Percentiles rank a stretch among this genome's conserved stretches.
These are phyloP conservation scores for Fusarium proliferatum DNA, from an alignment of 2,329 filamentous ascomycete genomes.

Conservation along the genomic window DNA sequence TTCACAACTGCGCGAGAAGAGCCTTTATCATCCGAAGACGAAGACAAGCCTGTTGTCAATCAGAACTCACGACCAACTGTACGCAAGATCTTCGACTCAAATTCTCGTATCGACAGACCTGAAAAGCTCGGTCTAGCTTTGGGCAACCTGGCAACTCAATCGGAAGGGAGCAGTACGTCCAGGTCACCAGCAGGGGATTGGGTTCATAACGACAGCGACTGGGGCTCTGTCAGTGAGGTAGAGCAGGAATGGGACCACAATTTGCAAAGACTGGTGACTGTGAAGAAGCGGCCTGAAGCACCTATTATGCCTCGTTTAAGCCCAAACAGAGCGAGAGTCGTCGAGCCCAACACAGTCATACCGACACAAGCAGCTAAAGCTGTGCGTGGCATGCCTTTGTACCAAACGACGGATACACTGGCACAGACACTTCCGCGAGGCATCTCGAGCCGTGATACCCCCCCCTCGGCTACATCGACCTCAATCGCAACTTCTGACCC, in stretches of 20 bases:
- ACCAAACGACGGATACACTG: conserved; percentile 51
- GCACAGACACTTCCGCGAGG: conserved; percentile 42
- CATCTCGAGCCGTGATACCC: conserved; percentile 41
- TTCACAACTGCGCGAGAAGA: conserved; percentile 78
- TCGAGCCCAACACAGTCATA: conserved; percentile 60
- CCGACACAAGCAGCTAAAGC: conserved; percentile 65
- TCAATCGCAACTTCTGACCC: conserved; percentile 57
- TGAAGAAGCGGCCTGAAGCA: conserved; percentile 58
- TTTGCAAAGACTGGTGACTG: conserved; percentile 63
- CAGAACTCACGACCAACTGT: conserved; percentile 59
- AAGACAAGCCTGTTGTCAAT: conserved; percentile 56
- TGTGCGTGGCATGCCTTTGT: conserved; percentile 59
- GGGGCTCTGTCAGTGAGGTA: conserved; percentile 60
- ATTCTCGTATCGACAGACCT: conserved; percentile 39
- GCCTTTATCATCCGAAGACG: conserved; percentile 71
- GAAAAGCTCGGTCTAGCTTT: conserved; percentile 57
- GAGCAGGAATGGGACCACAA: conserved; percentile 67
- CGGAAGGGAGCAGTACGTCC: conserved; percentile 55
- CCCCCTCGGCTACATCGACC: conserved; percentile 48
- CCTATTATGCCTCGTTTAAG: conserved; percentile 41
- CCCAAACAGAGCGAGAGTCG: conserved; percentile 51
- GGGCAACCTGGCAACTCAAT: conserved; percentile 54
- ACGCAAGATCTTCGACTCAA: conserved; percentile 50
- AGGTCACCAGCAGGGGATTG: conserved; percentile 60
- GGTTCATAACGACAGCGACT: conserved; percentile 67